These are phyloP conservation scores for Albugo candida DNA, from an alignment of 352 stramenopile species.

Conservation along the genomic window DNA sequence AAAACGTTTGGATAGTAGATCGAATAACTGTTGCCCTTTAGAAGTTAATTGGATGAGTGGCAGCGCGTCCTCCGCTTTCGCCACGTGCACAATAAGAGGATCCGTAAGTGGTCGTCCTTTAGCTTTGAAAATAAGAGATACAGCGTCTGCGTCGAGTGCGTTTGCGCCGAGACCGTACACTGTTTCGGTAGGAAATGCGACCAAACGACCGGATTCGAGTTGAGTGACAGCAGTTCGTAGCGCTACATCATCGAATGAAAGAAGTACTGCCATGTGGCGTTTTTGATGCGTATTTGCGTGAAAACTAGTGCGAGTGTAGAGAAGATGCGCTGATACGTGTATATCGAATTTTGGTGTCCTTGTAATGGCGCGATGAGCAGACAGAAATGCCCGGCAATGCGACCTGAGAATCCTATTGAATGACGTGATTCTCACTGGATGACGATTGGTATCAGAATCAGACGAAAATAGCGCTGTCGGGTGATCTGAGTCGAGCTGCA, in stretches of 20 bases:
- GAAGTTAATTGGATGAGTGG: slow-evolving; percentile 72
- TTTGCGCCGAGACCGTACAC: slow-evolving; percentile 98
- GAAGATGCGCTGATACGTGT: no score
- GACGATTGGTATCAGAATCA: no score
- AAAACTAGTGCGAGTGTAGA: no score
- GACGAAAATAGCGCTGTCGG: no score
- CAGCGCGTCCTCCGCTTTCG: slow-evolving; percentile 63
- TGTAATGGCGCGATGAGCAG: no score
- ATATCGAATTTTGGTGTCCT: no score
- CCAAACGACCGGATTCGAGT: slow-evolving; percentile 54
- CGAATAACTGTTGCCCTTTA: slow-evolving; percentile 48
- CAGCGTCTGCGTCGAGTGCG: slow-evolving; percentile 82
- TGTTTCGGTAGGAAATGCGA: slow-evolving; percentile 98
- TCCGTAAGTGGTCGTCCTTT: slow-evolving; percentile 92
- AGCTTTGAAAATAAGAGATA: slow-evolving; percentile 92
- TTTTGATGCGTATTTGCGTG: no score
- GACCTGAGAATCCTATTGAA: no score
- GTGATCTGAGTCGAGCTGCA: no score
- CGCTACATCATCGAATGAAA: not conserved
- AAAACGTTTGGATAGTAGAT: slow-evolving; percentile 76
- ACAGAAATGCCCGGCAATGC: no score
- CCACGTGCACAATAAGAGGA: slow-evolving; percentile 97
- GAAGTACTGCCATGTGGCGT: no score
- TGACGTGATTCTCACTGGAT: no score
- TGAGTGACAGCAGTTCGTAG: slow-evolving; percentile 23